Conservation (phyloP, 176 grass and related monocot genomes). For the Miscanthus lutarioriparius region DNA sequence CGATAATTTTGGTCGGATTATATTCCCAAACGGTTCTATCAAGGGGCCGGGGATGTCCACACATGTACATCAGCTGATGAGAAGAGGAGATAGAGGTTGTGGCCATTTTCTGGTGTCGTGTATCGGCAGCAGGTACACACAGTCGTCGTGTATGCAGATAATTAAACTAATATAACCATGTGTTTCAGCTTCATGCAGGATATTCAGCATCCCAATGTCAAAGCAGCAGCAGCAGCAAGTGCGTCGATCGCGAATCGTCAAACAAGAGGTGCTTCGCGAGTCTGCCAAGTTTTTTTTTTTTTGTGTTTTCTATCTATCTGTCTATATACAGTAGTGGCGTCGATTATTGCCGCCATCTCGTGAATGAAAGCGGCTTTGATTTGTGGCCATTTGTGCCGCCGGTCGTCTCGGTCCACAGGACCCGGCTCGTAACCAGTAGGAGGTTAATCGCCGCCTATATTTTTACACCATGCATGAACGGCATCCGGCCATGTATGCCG, state of each 20-base stretch:
- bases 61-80: not conserved
- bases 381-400: not conserved
- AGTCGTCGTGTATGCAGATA: not conserved
- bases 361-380: not conserved
- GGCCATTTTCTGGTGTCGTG: conserved; percentile 23
- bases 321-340: not conserved
- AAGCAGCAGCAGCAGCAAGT: not conserved
- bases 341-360: conserved; percentile 18
- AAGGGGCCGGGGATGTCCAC: conserved; percentile 23
- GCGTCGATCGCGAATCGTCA: not conserved
- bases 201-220: conserved; percentile 17
- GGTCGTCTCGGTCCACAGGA: not conserved
- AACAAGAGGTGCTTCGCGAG: not conserved
- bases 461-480: not conserved
- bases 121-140: conserved; percentile 2
- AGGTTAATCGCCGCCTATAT: not conserved
- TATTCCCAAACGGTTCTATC: conserved; percentile 25
- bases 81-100: not conserved
- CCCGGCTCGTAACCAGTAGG: no score
- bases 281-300: not conserved
- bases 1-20: conserved; percentile 16
- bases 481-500: not conserved
- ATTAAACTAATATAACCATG: not conserved
- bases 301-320: not conserved
- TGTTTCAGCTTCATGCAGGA: not conserved